Evolutionary conservation across 2,329 filamentous ascomycete genomes (phyloP), one percentile per base, ranked within the genome.

Genomic region (Neoascochyta sp.): DNA sequence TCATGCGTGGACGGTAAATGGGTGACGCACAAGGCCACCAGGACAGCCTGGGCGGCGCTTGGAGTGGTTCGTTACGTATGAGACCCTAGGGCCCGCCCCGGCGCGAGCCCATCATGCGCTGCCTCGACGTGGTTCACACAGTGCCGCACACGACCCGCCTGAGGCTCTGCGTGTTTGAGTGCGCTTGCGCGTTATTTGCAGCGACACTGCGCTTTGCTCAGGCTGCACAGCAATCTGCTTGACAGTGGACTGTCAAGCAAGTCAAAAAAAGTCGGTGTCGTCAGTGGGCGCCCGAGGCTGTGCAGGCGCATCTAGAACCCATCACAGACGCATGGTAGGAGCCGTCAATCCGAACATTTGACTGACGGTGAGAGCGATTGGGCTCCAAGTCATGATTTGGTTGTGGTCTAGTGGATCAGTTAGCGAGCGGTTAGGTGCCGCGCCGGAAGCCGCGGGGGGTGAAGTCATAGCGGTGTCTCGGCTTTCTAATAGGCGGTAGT

Each of bases 331-430:
- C 36, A 25, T 34, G 27, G 41, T 41, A 33, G 32, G 27, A 45
- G 31, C 38, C 18, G 42, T 47, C 18, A 48, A 36, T 13, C 43
- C 41, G 29, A 53, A 49, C 20, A 39, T 42, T 31, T 52, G 32
- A 21, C 50, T 34, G 13, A 53, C 35, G 5, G 44, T 46, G 3
- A 55, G 43, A 8, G 49, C 44, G 16, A 52, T 43, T 14, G 51
- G 50, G 21, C 35, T 34, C 50, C 50, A 55, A 27, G 46, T 55
- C 47, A 52, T 50, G 43, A 53, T 52, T 16, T 47, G 46, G 26
- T 53, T 49, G 34, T 55, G 51, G 24, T 47, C 51, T 54, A 23
- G 31, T 30, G 30, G 32, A 32, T 33, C 4, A 29, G 36, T 39
- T 39, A 39, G 36, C 36, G 26, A 16, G n/a, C 19, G 36, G 32